Conservation (phyloP, 768 basidiomycete species). For the Tylopilus sp. region DNA sequence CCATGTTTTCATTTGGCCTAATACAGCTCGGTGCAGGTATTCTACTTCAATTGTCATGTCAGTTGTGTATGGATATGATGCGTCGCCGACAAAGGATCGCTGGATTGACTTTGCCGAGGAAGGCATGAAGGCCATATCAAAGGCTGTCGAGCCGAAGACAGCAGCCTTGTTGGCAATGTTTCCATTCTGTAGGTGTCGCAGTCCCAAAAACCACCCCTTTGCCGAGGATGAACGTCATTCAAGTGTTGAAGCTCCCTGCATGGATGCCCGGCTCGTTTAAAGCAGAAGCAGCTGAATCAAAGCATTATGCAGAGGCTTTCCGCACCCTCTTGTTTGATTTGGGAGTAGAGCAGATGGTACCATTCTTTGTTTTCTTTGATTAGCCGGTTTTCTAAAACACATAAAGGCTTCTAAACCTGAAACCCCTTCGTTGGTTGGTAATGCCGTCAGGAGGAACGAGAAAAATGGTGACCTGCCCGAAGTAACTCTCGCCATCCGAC, state of each 20-base stretch:
- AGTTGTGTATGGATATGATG: constrained; percentile 26
- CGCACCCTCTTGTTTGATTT: constrained; percentile 20
- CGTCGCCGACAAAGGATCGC: constrained; percentile 17
- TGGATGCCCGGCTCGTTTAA: constrained; percentile 27
- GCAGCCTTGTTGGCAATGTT: constrained; percentile 22
- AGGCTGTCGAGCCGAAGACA: constrained; percentile 15
- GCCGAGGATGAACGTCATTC: neutral
- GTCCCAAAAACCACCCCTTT: neutral
- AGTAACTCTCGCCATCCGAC: constrained; percentile 18
- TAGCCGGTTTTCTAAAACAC: neutral
- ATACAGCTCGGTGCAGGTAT: constrained; percentile 15
- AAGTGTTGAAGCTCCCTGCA: constrained; percentile 23
- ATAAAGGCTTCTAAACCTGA: constrained; percentile 15
- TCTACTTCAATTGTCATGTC: constrained; percentile 27
- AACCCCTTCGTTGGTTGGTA: constrained; percentile 21
- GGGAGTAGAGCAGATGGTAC: constrained; percentile 22
- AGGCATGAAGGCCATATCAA: constrained; percentile 16
- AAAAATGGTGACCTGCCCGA: constrained; percentile 16
- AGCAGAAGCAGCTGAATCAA: constrained; percentile 15
- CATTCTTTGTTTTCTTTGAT: neutral
- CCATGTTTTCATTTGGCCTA: neutral
- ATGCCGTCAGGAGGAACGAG: constrained; percentile 19
- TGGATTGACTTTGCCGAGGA: constrained; percentile 18
- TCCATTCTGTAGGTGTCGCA: constrained; percentile 24
- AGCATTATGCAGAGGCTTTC: constrained; percentile 17